Evolutionary conservation across 2,329 filamentous ascomycete genomes (phyloP).

Genomic region (Annulohypoxylon truncatum): DNA sequence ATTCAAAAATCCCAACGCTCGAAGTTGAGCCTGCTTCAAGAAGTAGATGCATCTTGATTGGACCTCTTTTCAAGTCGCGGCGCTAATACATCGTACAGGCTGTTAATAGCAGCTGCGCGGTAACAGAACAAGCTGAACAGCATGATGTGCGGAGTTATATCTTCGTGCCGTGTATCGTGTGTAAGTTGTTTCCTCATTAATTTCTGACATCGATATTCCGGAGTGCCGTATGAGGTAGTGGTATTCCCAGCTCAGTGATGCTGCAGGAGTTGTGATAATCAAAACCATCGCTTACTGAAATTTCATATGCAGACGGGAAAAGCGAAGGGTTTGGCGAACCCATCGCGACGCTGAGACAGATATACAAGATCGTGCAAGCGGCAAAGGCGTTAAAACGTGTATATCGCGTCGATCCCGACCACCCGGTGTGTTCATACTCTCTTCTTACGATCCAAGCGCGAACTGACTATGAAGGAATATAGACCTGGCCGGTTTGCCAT

Average conservation of each 20-base stretch:
- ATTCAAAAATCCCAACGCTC: slow-evolving; percentile 54
- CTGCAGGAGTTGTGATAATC: neutral
- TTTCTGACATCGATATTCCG: too few relatives aligned
- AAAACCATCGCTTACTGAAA: neutral
- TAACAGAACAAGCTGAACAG: slow-evolving; percentile 58
- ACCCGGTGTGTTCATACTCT: slow-evolving; percentile 49
- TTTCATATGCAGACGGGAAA: slow-evolving; percentile 52
- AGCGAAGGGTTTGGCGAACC: slow-evolving; percentile 62
- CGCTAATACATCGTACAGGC: slow-evolving; percentile 48
- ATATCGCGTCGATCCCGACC: slow-evolving; percentile 55
- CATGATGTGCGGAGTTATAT: slow-evolving; percentile 61
- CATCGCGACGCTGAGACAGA: slow-evolving; percentile 60
- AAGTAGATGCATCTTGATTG: slow-evolving; percentile 28
- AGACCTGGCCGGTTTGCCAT: slow-evolving; percentile 66
- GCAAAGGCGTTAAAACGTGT: slow-evolving; percentile 56
- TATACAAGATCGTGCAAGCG: slow-evolving; percentile 59
- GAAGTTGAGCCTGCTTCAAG: slow-evolving; percentile 41
- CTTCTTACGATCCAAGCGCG: neutral
- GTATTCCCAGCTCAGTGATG: neutral
- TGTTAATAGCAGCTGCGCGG: slow-evolving; percentile 54
- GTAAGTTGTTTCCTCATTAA: slow-evolving; percentile 43
- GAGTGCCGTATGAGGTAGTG: too few relatives aligned
- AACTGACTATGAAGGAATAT: slow-evolving; percentile 37
- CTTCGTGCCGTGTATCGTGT: slow-evolving; percentile 66
- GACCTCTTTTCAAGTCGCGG: neutral